Evolutionary conservation across 257 asterid species (phyloP).

Genomic region (Solanum arcanum): DNA sequence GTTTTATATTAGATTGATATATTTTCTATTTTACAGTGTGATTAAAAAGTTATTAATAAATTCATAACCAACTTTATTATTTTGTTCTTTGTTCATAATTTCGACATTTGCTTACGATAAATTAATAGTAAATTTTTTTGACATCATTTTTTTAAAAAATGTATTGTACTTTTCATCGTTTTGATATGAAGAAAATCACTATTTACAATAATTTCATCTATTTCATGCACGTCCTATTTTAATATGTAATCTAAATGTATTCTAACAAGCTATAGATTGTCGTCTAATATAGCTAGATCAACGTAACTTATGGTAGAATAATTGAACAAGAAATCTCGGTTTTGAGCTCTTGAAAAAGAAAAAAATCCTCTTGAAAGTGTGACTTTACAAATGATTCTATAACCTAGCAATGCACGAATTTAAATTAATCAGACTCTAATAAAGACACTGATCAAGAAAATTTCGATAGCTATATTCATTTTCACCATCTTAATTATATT

Average conservation of each 20-base stretch:
- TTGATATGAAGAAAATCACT: background rate
- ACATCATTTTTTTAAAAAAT: background rate
- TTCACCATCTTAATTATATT: background rate
- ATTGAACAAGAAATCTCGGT: accelerated
- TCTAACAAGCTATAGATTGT: background rate
- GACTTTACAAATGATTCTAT: too few species aligned
- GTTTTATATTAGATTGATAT: too few species aligned
- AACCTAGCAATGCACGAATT: too few species aligned
- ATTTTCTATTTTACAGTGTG: too few species aligned
- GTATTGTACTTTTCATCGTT: background rate
- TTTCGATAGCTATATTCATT: background rate
- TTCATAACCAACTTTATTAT: too few species aligned
- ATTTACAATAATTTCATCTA: background rate
- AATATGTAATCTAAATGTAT: background rate
- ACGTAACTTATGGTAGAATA: accelerated
- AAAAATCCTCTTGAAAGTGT: accelerated
- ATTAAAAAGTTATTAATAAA: too few species aligned
- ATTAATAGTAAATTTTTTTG: background rate
- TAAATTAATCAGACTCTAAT: too few species aligned
- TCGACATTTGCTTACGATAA: background rate
- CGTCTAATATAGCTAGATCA: background rate
- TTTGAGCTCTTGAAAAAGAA: accelerated
- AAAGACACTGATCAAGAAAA: too few species aligned
- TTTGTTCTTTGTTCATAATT: background rate
- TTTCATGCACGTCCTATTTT: background rate